A percentile compares a stretch with the other conserved stretches of the same genome.
Conservation (phyloP, 768 basidiomycete genomes). For the Termitomyces sp. region DNA sequence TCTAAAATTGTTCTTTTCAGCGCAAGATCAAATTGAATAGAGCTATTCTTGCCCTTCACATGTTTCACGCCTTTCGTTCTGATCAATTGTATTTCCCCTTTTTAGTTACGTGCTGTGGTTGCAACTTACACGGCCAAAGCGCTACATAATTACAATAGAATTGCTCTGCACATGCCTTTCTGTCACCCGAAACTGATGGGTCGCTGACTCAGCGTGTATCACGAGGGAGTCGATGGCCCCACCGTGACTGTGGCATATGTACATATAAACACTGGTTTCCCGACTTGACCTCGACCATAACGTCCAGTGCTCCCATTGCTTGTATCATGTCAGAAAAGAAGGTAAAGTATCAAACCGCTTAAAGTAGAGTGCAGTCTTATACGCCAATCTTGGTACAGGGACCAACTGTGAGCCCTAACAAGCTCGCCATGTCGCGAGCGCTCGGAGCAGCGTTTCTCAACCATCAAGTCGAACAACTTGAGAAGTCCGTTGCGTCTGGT, state of each 20-base stretch:
- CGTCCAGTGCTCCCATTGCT: background rate
- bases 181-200: background rate
- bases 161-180: background rate
- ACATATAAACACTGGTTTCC: background rate
- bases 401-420: conserved; percentile 39
- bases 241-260: background rate
- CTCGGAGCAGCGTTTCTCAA: conserved; percentile 84
- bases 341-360: background rate
- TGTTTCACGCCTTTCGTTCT: background rate
- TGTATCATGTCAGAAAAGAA: conserved; percentile 11
- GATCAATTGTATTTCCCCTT: background rate
- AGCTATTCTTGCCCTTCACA: background rate
- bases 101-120: background rate
- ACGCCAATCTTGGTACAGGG: conserved; percentile 8
- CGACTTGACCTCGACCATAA: background rate
- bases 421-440: conserved; percentile 81
- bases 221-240: too few species aligned
- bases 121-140: too few species aligned
- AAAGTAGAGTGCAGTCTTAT: background rate
- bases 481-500: conserved; percentile 56
- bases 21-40: too few species aligned
- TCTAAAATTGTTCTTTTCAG: too few species aligned
- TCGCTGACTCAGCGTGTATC: conserved; percentile 12
- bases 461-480: conserved; percentile 86
- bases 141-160: background rate